Conservation (phyloP, 768 basidiomycete genomes). For the Rossbeevera mucosa region DNA sequence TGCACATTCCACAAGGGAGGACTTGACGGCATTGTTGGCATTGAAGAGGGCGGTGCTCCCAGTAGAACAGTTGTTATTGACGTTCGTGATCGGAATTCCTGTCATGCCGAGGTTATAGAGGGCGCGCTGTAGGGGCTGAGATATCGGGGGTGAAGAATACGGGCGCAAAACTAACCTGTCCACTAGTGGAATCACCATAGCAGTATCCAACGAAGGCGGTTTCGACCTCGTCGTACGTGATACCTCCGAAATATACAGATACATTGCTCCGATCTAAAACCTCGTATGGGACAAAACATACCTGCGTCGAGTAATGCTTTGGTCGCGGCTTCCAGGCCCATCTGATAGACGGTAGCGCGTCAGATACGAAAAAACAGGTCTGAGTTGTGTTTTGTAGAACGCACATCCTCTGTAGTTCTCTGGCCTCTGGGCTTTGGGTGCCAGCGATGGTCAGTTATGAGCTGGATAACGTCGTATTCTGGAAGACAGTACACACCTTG, state of each 20-base stretch:
- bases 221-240: conserved; percentile 74
- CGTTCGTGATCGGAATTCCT: conserved; percentile 78
- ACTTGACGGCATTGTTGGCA: conserved; percentile 66
- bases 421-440: conserved; percentile 55
- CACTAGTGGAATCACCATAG: conserved; percentile 75
- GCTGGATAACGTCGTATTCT: not conserved
- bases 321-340: conserved; percentile 83
- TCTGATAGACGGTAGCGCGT: conserved; percentile 37
- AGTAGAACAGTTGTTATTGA: conserved; percentile 86
- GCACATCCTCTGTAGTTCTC: conserved; percentile 68
- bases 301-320: conserved; percentile 86
- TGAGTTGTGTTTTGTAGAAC: conserved; percentile 10
- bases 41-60: conserved; percentile 75
- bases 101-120: conserved; percentile 83
- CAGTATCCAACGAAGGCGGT: conserved; percentile 74
- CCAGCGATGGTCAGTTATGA: too few species aligned
- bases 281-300: conserved; percentile 19
- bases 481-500: conserved; percentile 15
- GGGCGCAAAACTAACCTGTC: conserved; percentile 47
- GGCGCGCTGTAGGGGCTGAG: conserved; percentile 46
- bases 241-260: conserved; percentile 41
- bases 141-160: not conserved
- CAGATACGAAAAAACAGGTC: not conserved
- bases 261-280: not conserved
- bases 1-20: conserved; percentile 66